These are phyloP conservation scores for Yarrowia yakushimensis DNA, from an alignment of 805 yeast genomes.

Conservation along the genomic window DNA sequence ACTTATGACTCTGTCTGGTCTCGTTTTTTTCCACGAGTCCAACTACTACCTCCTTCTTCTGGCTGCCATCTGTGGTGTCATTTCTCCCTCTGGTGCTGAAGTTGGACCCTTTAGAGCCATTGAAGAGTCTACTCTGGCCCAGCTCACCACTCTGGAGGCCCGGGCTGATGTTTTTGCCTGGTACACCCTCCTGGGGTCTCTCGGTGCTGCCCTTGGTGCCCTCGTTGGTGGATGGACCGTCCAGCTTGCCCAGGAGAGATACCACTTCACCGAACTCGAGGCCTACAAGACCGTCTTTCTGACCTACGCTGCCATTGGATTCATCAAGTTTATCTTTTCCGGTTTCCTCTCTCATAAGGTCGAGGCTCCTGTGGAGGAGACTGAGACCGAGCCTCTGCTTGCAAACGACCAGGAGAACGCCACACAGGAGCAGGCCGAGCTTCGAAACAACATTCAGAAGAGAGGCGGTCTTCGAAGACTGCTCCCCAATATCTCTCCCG, in stretches of 20 bases:
- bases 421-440: not conserved
- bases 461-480: constrained; percentile 6
- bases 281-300: constrained; percentile 55
- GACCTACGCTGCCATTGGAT: constrained; percentile 52
- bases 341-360: constrained; percentile 42
- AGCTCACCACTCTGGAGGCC: constrained; percentile 47
- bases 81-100: constrained; percentile 85
- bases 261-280: constrained; percentile 23
- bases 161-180: constrained; percentile 74
- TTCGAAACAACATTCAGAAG: constrained; percentile 1
- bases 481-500: constrained; percentile 32
- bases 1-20: constrained; percentile 67
- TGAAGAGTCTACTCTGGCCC: constrained; percentile 80
- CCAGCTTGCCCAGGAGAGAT: constrained; percentile 25
- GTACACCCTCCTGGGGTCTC: constrained; percentile 64
- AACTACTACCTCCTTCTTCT: constrained; percentile 53
- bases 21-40: constrained; percentile 55
- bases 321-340: constrained; percentile 45
- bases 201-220: constrained; percentile 74
- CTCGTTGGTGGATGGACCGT: constrained; percentile 50
- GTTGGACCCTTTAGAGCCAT: constrained; percentile 87
- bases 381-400: constrained; percentile 27
- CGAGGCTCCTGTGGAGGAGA: constrained; percentile 27
- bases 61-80: constrained; percentile 81
- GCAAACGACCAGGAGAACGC: constrained; percentile 15